Conservation (phyloP, 768 basidiomycete species). For the Podaxis carcinomalis region DNA sequence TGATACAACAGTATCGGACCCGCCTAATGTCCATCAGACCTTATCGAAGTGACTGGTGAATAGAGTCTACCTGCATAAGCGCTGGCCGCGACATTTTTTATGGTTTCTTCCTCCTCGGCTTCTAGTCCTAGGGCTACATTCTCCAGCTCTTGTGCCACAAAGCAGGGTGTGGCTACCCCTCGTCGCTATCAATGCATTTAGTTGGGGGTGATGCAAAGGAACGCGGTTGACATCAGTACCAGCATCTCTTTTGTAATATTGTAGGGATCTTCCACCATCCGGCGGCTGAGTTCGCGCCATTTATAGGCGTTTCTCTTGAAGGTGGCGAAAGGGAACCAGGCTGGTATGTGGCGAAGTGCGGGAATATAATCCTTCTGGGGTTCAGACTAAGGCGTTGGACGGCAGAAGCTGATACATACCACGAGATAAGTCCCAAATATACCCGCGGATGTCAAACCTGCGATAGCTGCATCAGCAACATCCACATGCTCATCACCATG, state of each 20-base stretch:
- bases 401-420: conserved; percentile 19
- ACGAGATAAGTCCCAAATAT: conserved; percentile 42
- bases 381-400: background rate
- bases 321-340: conserved; percentile 35
- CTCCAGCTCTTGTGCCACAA: conserved; percentile 35
- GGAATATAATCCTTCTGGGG: conserved; percentile 27
- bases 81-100: conserved; percentile 40
- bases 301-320: conserved; percentile 35
- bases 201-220: background rate
- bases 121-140: conserved; percentile 19
- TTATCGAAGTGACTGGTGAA: background rate
- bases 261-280: conserved; percentile 37
- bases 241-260: conserved; percentile 32
- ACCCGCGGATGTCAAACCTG: conserved; percentile 30
- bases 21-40: conserved; percentile 15
- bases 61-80: conserved; percentile 32
- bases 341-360: conserved; percentile 34
- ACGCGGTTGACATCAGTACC: conserved; percentile 10
- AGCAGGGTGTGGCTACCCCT: conserved; percentile 27
- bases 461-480: conserved; percentile 34
- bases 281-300: conserved; percentile 28
- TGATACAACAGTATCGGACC: conserved; percentile 34
- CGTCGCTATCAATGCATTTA: conserved; percentile 16
- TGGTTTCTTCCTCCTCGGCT: conserved; percentile 28
- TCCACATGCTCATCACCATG: conserved; percentile 35